These are phyloP conservation scores for Heterobasidion parviporum DNA, from an alignment of 1,284 basidiomycete genomes.

Conservation along the genomic window DNA sequence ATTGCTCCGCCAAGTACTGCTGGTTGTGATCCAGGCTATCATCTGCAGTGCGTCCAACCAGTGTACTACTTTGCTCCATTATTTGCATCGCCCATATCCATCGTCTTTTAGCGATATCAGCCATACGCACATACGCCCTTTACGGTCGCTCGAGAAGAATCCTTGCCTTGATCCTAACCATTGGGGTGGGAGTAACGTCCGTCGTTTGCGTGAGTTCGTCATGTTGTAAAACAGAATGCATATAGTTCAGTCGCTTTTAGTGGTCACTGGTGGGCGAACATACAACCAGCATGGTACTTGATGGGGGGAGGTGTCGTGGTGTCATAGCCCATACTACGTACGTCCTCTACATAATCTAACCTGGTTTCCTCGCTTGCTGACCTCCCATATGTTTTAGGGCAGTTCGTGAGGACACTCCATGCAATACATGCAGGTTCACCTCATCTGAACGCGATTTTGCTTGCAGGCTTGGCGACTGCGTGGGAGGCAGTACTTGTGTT, in stretches of 20 bases:
- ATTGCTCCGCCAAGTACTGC: neutral
- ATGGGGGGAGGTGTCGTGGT: neutral
- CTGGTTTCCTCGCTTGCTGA: no score
- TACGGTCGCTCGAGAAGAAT: neutral
- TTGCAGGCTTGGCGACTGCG: neutral
- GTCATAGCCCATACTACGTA: neutral
- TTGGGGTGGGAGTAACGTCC: neutral
- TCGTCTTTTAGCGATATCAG: neutral
- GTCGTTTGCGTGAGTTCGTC: neutral
- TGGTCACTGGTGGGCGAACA: neutral
- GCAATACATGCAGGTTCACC: neutral
- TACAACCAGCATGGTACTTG: neutral
- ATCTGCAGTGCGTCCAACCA: neutral
- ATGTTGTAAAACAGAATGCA: neutral
- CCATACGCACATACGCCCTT: neutral
- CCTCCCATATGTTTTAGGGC: neutral
- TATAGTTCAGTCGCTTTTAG: neutral
- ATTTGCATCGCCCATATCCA: no score
- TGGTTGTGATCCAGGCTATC: neutral
- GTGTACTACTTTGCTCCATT: neutral
- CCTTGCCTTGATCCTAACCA: neutral
- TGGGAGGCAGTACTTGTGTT: neutral
- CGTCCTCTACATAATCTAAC: no score
- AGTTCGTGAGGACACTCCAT: neutral
- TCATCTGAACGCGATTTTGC: neutral